Evolutionary conservation across 1,139 yeast genomes (phyloP).

Genomic region (Saccharomyces hybrid): DNA sequence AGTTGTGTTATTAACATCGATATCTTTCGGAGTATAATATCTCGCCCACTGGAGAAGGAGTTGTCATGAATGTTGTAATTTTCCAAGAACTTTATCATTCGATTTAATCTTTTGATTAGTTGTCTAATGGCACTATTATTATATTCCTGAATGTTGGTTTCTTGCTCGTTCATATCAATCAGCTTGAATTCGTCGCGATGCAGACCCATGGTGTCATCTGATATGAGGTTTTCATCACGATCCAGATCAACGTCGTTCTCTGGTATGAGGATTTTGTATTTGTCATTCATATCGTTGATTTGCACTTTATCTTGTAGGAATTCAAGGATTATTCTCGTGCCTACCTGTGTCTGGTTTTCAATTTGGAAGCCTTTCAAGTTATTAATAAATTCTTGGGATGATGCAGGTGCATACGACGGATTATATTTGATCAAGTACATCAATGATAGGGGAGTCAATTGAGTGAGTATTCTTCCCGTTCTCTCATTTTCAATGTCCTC

Average conservation of each 20-base stretch:
- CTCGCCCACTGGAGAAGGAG: constrained; percentile 5
- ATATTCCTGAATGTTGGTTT: constrained; percentile 3
- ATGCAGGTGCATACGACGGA: not conserved
- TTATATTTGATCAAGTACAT: not conserved
- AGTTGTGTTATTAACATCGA: constrained; percentile 19
- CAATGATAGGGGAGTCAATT: not conserved
- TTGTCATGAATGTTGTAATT: constrained; percentile 2
- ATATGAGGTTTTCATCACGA: not conserved
- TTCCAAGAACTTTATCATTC: constrained; percentile 18
- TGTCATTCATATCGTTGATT: not conserved
- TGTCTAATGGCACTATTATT: constrained; percentile 10
- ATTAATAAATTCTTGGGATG: not conserved
- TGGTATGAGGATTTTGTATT: not conserved
- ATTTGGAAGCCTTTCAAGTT: not conserved
- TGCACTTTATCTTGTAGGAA: not conserved
- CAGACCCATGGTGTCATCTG: not conserved
- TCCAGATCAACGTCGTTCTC: not conserved
- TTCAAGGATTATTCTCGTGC: not conserved
- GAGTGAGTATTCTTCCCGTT: not conserved
- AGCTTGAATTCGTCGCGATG: not conserved
- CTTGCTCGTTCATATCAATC: not conserved
- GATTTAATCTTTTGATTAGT: constrained; percentile 16
- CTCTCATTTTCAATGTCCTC: not conserved
- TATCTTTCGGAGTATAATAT: constrained; percentile 17
- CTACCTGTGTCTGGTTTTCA: not conserved